Base-by-base conservation (phyloP, 345 rosid genomes). In the Excoecaria cochinchinensis region DNA sequence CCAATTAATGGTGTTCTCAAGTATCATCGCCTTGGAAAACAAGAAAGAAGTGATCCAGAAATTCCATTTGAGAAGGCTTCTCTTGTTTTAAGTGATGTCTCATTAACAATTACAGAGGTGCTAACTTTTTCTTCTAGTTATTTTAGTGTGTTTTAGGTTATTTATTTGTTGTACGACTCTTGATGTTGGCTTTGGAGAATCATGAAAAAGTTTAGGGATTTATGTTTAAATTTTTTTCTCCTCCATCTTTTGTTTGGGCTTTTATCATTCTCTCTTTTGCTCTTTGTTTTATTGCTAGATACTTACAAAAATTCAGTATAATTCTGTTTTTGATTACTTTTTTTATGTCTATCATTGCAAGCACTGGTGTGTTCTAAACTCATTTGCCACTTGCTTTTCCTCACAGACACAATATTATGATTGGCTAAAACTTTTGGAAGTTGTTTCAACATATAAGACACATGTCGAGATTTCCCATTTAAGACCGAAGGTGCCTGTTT, bases 21-120 rank as follows among this genome's bases (percentile, higher is more conserved):
- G 75, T 95, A 95, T 89, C 98, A 95, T 62, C 96, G 99, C 57
- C 90, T 93, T 76, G 99, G 99, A 82, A 91, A 93, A 70, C 93
- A 90, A 86, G 99, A 93, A 85, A 88, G 98, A 84, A 86, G 53
- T 87, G 89, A 95, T 84, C 91, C 94, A 61, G 97, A 91, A 76
- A 81, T 88, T 85, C 99, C 99, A 73, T 91, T 88, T 82, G 99
- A 95, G 91, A 95, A 90, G 85, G 96, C 90, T 71, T 87, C 97
- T 55, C 86, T 95, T 78, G 85, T 85, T 77, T 78, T 95, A 75
- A 90, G 82, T 84, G 97, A 95, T 83, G 96, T 95, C 75, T 91
- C 90, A 57, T 84, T 93, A 80, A 86, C 90, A 44, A 77, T 95
- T 53, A 86, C 93, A 40, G 99, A 95, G 99, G 98, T 93, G 74